A percentile compares a stretch with the other conserved stretches of the same genome.
These are phyloP conservation scores for Ceratobasidium sp. DNA, from an alignment of 1,284 basidiomycete species.

Conservation along the genomic window DNA sequence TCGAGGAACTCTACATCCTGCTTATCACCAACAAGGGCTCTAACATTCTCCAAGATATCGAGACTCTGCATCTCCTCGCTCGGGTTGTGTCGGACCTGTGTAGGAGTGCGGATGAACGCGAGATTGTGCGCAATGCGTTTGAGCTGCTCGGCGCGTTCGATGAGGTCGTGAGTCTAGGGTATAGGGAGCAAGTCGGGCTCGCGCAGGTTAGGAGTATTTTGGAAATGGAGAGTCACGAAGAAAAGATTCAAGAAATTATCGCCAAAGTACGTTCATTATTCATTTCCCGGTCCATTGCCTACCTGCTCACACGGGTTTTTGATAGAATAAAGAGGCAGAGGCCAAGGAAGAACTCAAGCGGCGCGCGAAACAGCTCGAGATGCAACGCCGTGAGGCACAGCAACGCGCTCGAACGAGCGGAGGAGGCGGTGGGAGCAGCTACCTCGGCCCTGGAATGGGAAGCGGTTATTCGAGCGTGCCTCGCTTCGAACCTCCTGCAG, in stretches of 20 bases:
- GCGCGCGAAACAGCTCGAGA: constrained; percentile 96
- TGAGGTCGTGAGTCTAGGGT: constrained; percentile 94
- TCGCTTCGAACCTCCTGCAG: constrained; percentile 67
- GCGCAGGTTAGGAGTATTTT: constrained; percentile 92
- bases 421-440: constrained; percentile 61
- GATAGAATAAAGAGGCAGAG: constrained; percentile 97
- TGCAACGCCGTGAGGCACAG: constrained; percentile 95
- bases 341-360: constrained; percentile 99
- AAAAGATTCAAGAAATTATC: constrained; percentile 99
- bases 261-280: constrained; percentile 70
- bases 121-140: constrained; percentile 92
- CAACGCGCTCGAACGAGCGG: constrained; percentile 67
- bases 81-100: constrained; percentile 95
- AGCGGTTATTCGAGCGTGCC: constrained; percentile 74
- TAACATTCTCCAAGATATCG: constrained; percentile 98
- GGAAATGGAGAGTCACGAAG: constrained; percentile 99
- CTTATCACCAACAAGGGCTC: constrained; percentile 98
- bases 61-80: constrained; percentile 93
- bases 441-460: constrained; percentile 66
- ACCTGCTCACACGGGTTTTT: background rate
- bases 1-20: constrained; percentile 98
- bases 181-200: constrained; percentile 92
- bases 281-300: constrained; percentile 21
- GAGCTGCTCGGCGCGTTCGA: constrained; percentile 96
- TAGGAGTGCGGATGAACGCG: constrained; percentile 86